A percentile compares a stretch with the other conserved stretches of the same genome.
phyloP scores from a whole-genome alignment of 176 grass and related monocot genomes.

The Pontederia paniculata region DNA sequence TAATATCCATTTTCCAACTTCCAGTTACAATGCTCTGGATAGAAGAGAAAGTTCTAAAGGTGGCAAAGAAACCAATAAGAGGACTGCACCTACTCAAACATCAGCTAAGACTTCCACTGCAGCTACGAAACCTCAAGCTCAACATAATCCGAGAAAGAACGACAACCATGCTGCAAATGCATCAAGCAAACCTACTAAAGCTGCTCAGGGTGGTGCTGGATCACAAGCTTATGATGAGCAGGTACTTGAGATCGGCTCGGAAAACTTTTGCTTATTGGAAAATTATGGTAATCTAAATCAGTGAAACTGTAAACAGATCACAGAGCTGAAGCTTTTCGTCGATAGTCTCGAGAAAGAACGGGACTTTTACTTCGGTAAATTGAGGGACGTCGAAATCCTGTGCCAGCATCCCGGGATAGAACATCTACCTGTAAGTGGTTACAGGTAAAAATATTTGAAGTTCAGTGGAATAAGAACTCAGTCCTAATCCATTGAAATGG shows the following conservation, averaged over 20 bases:
- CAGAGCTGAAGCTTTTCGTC: conserved; percentile 72
- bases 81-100: conserved; percentile 42
- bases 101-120: conserved; percentile 36
- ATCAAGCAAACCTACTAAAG: conserved; percentile 34
- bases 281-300: neutral
- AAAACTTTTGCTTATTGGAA: neutral
- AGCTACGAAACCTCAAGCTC: conserved; percentile 35
- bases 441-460: neutral
- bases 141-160: conserved; percentile 31
- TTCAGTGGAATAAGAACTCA: conserved; percentile 1
- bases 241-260: conserved; percentile 16
- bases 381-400: conserved; percentile 80
- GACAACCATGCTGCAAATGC: conserved; percentile 33
- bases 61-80: conserved; percentile 87
- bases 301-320: conserved; percentile 49
- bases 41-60: conserved; percentile 85
- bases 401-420: conserved; percentile 72
- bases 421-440: conserved; percentile 45
- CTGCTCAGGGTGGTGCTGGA: conserved; percentile 25
- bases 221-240: conserved; percentile 70
- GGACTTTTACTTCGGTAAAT: conserved; percentile 95
- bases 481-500: too few relatives aligned
- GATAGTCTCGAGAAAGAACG: conserved; percentile 97
- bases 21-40: conserved; percentile 71
- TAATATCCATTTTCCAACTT: neutral